These are phyloP conservation scores for Didymellaceae sp. DNA, from an alignment of 2,329 filamentous ascomycete genomes.

Conservation along the genomic window DNA sequence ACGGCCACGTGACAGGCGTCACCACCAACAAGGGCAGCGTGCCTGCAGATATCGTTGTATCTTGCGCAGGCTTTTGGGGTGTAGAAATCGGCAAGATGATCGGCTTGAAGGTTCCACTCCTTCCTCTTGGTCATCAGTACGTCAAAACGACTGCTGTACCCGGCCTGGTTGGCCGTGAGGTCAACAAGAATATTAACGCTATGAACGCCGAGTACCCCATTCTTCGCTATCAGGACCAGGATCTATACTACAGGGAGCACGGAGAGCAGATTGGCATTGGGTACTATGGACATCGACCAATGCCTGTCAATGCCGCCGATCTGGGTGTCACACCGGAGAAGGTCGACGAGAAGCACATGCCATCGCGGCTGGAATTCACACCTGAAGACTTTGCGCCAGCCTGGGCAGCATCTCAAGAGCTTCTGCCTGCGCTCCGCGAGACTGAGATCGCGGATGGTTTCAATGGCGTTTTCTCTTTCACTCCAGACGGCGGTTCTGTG, in stretches of 20 bases:
- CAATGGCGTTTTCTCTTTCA: constrained; percentile 72
- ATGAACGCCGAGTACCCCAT: constrained; percentile 62
- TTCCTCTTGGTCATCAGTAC: constrained; percentile 69
- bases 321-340: constrained; percentile 61
- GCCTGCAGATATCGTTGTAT: constrained; percentile 66
- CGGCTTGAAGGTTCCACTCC: constrained; percentile 62
- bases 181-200: constrained; percentile 54
- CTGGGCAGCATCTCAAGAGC: constrained; percentile 62
- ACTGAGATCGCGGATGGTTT: constrained; percentile 65
- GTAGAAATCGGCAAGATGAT: constrained; percentile 69
- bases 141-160: constrained; percentile 65
- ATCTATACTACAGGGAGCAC: constrained; percentile 70
- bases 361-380: constrained; percentile 67
- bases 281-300: constrained; percentile 68
- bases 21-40: constrained; percentile 57
- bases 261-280: constrained; percentile 69
- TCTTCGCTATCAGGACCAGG: constrained; percentile 67
- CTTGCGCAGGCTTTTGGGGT: constrained; percentile 71
- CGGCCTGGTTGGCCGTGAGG: constrained; percentile 50
- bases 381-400: constrained; percentile 65
- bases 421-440: constrained; percentile 61
- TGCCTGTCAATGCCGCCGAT: constrained; percentile 64
- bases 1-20: constrained; percentile 63
- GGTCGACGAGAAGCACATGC: constrained; percentile 67
- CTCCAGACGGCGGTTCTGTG: constrained; percentile 67